A percentile compares a stretch with the other conserved stretches of the same genome.
Conservation (phyloP, 2,329 filamentous ascomycete genomes). For the Neopestalotiopsis sp. region DNA sequence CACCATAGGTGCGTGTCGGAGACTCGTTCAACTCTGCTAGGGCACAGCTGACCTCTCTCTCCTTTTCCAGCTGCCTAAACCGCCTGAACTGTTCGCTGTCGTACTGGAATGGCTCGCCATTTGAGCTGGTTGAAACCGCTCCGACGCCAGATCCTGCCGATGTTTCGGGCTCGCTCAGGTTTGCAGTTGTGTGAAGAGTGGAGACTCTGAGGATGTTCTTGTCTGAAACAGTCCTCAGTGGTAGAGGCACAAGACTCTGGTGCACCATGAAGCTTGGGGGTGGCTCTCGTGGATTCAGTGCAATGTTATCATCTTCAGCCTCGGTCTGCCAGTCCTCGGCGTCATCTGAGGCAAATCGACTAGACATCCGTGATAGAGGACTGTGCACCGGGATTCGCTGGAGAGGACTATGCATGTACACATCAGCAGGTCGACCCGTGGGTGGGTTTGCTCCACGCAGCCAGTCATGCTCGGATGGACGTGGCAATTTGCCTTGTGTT, state of each 20-base stretch:
- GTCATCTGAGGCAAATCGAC: not conserved
- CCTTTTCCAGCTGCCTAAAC: conserved; percentile 43
- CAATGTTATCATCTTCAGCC: not conserved
- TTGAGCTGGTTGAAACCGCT: conserved; percentile 37
- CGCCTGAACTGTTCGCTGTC: conserved; percentile 44
- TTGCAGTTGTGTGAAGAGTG: not conserved
- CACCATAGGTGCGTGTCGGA: conserved; percentile 29
- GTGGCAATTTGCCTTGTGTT: not conserved
- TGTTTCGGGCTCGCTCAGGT: conserved; percentile 28
- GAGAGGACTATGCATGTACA: not conserved
- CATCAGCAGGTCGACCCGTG: not conserved
- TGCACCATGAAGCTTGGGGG: not conserved
- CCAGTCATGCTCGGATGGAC: not conserved
- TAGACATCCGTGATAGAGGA: not conserved
- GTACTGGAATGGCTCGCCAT: conserved; percentile 52
- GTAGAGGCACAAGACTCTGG: conserved; percentile 23
- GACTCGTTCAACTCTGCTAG: conserved; percentile 37
- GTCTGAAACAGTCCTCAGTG: conserved; percentile 22
- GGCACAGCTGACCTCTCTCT: conserved; percentile 48
- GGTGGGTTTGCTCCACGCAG: not conserved
- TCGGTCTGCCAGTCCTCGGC: conserved; percentile 12
- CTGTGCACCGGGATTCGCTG: not conserved
- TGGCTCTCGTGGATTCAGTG: not conserved
- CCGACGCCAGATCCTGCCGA: conserved; percentile 24
- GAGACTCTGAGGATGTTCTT: conserved; percentile 8